Base-by-base conservation (phyloP, 257 asterid species). In the Solanum stenotomum region DNA sequence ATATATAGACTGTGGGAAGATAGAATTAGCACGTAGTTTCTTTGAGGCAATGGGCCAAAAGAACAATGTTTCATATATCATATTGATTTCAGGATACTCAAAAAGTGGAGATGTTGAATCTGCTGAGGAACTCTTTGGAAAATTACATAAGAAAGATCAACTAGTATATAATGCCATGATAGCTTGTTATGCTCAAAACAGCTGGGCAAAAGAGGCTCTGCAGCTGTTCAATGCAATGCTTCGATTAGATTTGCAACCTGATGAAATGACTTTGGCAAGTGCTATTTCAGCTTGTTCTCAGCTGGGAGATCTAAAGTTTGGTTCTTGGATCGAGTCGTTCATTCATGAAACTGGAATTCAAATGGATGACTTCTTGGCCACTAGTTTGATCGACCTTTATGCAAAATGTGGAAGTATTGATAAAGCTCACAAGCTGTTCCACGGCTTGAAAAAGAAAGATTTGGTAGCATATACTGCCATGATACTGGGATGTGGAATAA, bases 261-360 rank as follows among this genome's bases (percentile, higher is more conserved):
- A 97, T 87, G 90, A 92, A 89, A 93, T 92, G 95, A 94, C 99
- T 2, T 89, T 97, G 72, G 91, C 93, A 23, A 93, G 98, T 89
- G 96, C 91, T 84, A 86, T 97, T 46, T 97, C 98, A 1, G 97
- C 98, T 85, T 95, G 98, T 90, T 92, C 99, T 76, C 97, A 95
- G 33, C 89, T 97, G 34, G 99, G 98, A 89, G 98, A 97, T 90
- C 72, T 92, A 34, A 89, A 92, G 56, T 70, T 44, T 2, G 98
- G 95, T 65, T 67, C 90, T 85, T 91, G 92, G 92, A 92, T 97
- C 4, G 98, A 93, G 85, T 90, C 93, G 6, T 92, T 91, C 91
- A 91, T 94, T 91, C 88, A 3, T 79, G 91, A 93, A 85, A 42
- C 40, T 11, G 98, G 98, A 78, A 95, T 95, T 37, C 67, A 76